A percentile compares a stretch with the other conserved stretches of the same genome.
phyloP scores from a whole-genome alignment of 768 basidiomycete species.

The Chiua virens region DNA sequence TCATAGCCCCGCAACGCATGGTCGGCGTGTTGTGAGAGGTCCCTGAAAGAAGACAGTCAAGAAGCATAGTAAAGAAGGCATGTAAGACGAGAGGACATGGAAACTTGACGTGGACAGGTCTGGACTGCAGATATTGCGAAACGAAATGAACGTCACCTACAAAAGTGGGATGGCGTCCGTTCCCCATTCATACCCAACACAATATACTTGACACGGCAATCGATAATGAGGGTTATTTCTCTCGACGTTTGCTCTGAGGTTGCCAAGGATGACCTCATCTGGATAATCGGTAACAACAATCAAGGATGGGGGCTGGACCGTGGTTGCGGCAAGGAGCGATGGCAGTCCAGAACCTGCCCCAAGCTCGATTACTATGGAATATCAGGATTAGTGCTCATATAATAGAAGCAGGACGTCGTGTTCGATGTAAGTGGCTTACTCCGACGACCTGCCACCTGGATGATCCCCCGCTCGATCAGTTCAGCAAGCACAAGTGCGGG shows the following conservation, averaged over 20 bases:
- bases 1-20: conserved; percentile 44
- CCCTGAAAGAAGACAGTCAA: conserved; percentile 8
- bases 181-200: conserved; percentile 67
- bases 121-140: too few relatives aligned
- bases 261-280: conserved; percentile 57
- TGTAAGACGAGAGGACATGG: too few relatives aligned
- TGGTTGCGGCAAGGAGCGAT: conserved; percentile 55
- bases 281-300: conserved; percentile 72
- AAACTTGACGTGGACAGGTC: too few relatives aligned
- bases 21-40: conserved; percentile 8
- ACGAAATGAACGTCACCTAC: conserved; percentile 38
- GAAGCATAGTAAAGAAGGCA: too few relatives aligned
- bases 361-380: conserved; percentile 59
- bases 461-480: conserved; percentile 54
- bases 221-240: conserved; percentile 43
- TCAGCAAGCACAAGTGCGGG: conserved; percentile 68
- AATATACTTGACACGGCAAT: conserved; percentile 42
- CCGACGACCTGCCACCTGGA: conserved; percentile 42
- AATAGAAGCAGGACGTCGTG: background rate
- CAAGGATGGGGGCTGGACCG: conserved; percentile 44
- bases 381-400: background rate
- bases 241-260: conserved; percentile 54
- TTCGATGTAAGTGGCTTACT: conserved; percentile 32
- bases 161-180: conserved; percentile 43
- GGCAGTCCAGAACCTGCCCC: conserved; percentile 70